Evolutionary conservation across 345 rosid species (phyloP).

Genomic region (Eucalyptus polyanthemos): DNA sequence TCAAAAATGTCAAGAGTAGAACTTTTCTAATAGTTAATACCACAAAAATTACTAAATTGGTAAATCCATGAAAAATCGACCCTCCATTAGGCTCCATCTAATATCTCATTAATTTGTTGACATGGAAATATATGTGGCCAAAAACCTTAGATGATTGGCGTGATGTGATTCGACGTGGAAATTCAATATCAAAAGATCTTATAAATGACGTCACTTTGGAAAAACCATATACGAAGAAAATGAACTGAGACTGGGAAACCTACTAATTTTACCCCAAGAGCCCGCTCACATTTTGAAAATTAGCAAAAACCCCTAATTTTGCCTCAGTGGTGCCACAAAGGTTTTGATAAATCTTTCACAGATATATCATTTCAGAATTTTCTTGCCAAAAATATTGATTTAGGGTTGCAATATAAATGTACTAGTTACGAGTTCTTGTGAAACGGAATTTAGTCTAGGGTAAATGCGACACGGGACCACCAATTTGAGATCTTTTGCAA

Average conservation of each 20-base stretch:
- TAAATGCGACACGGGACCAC: background rate
- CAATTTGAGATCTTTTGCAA: background rate
- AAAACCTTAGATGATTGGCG: background rate
- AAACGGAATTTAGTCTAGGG: background rate
- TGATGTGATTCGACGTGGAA: background rate
- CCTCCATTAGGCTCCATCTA: background rate
- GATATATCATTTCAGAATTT: too few species aligned
- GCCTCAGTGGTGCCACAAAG: background rate
- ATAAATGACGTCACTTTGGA: background rate
- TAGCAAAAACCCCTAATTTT: background rate
- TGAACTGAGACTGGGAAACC: background rate
- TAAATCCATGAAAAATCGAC: background rate
- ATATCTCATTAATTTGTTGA: background rate
- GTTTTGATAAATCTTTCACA: too few species aligned
- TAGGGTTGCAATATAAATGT: background rate
- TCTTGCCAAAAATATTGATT: background rate
- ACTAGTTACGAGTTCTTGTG: background rate
- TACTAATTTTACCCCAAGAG: background rate
- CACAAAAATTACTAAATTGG: background rate
- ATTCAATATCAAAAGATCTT: background rate
- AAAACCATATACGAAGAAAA: background rate
- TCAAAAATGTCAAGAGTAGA: background rate
- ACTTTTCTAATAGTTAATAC: background rate
- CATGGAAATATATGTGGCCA: background rate
- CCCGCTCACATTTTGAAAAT: background rate